Conservation (phyloP, 169 alveolate species). For the Plasmodium gallinaceum region DNA sequence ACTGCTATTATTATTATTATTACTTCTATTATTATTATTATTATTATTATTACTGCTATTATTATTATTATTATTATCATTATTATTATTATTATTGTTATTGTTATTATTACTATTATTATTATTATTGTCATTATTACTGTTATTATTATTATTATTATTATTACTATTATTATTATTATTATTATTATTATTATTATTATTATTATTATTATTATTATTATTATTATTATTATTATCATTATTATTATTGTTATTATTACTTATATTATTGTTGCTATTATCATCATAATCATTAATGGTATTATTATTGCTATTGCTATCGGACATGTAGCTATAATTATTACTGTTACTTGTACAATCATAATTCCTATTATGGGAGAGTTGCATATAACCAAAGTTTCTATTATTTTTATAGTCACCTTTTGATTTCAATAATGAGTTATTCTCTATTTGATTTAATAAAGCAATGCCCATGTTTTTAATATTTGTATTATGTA, state of each 20-base stretch:
- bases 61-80: background rate
- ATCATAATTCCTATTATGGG: background rate
- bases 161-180: background rate
- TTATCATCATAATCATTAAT: background rate
- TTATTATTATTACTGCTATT: background rate
- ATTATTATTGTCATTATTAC: background rate
- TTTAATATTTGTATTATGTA: too few relatives aligned
- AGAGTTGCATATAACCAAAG: background rate
- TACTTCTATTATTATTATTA: background rate
- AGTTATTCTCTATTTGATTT: background rate
- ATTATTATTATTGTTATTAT: background rate
- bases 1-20: background rate
- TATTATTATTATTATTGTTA: background rate
- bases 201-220: background rate
- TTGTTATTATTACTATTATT: background rate
- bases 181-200: background rate
- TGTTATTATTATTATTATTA: background rate
- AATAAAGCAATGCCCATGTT: background rate
- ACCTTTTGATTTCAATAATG: background rate
- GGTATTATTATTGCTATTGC: too few relatives aligned
- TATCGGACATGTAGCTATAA: too few relatives aligned
- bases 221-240: background rate
- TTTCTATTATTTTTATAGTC: background rate
- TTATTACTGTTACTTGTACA: too few relatives aligned
- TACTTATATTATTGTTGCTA: background rate